Evolutionary conservation across 805 yeast genomes (phyloP).

Genomic region (Cyberlindnera petersonii): DNA sequence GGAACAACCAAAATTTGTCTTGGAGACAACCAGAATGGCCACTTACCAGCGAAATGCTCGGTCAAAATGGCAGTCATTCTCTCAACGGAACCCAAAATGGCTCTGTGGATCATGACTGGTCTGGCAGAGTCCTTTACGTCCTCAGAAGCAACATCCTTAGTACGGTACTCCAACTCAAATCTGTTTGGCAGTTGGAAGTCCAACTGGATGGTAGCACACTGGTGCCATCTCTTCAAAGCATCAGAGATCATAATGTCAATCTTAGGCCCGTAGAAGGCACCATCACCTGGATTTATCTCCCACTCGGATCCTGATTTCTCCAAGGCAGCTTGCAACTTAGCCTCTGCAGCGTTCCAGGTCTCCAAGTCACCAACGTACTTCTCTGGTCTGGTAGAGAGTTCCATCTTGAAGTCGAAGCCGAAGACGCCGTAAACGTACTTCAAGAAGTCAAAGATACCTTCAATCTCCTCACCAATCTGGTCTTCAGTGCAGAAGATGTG

Average conservation of each 20-base stretch:
- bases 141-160: slow-evolving; percentile 48
- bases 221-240: slow-evolving; percentile 95
- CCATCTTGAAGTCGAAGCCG: slow-evolving; percentile 95
- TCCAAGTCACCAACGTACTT: slow-evolving; percentile 91
- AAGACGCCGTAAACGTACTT: slow-evolving; percentile 83
- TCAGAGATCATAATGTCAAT: slow-evolving; percentile 95
- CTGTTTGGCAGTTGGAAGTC: slow-evolving; percentile 97
- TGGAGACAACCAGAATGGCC: slow-evolving; percentile 99
- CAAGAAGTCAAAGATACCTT: slow-evolving; percentile 80
- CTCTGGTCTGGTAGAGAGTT: slow-evolving; percentile 95
- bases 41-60: slow-evolving; percentile 97
- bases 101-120: slow-evolving; percentile 99
- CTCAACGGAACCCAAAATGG: slow-evolving; percentile 96
- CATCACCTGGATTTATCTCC: slow-evolving; percentile 96
- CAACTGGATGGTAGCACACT: slow-evolving; percentile 97
- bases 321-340: slow-evolving; percentile 75
- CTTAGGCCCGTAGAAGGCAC: slow-evolving; percentile 95
- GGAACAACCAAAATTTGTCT: slow-evolving; percentile 96
- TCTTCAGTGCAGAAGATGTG: slow-evolving; percentile 94
- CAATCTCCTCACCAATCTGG: slow-evolving; percentile 84
- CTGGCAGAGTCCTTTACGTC: slow-evolving; percentile 58
- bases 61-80: slow-evolving; percentile 98
- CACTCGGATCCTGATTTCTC: slow-evolving; percentile 84
- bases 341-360: slow-evolving; percentile 92
- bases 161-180: slow-evolving; percentile 84